Conservation (phyloP, 2,329 filamentous ascomycete genomes). For the Didymella exigua region DNA sequence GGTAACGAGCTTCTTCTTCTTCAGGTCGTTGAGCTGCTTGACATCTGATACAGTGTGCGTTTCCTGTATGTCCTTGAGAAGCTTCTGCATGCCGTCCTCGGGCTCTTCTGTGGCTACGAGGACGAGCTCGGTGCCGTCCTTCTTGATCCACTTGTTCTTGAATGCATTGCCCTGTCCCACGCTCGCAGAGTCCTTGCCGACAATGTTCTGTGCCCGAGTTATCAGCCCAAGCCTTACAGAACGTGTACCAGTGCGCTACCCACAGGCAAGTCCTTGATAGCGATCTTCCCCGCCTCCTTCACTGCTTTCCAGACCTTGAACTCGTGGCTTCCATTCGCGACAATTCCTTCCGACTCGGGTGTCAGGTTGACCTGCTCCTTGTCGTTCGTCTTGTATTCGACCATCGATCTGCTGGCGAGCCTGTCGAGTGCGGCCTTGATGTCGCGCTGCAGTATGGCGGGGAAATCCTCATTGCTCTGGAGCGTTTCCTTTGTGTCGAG, state of each 20-base stretch:
- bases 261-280: slow-evolving; percentile 56
- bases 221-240: slow-evolving; percentile 25
- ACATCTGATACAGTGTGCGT: slow-evolving; percentile 71
- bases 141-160: slow-evolving; percentile 73
- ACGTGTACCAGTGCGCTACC: slow-evolving; percentile 14
- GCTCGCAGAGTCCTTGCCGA: slow-evolving; percentile 78
- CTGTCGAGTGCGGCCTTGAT: slow-evolving; percentile 90
- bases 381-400: slow-evolving; percentile 83
- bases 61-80: slow-evolving; percentile 74
- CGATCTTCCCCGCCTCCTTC: slow-evolving; percentile 51
- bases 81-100: slow-evolving; percentile 76
- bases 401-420: slow-evolving; percentile 82
- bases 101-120: slow-evolving; percentile 69
- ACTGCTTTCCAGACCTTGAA: slow-evolving; percentile 58
- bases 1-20: slow-evolving; percentile 88
- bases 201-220: slow-evolving; percentile 51
- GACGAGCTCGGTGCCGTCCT: slow-evolving; percentile 61
- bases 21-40: slow-evolving; percentile 80
- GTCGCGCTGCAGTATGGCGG: slow-evolving; percentile 51
- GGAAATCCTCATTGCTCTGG: slow-evolving; percentile 59
- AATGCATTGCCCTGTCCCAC: slow-evolving; percentile 95
- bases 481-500: slow-evolving; percentile 56
- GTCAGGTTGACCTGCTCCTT: slow-evolving; percentile 78
- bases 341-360: slow-evolving; percentile 78
- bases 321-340: slow-evolving; percentile 57